phyloP scores from a whole-genome alignment of 148 eudicot species.

The Chenopodium album region DNA sequence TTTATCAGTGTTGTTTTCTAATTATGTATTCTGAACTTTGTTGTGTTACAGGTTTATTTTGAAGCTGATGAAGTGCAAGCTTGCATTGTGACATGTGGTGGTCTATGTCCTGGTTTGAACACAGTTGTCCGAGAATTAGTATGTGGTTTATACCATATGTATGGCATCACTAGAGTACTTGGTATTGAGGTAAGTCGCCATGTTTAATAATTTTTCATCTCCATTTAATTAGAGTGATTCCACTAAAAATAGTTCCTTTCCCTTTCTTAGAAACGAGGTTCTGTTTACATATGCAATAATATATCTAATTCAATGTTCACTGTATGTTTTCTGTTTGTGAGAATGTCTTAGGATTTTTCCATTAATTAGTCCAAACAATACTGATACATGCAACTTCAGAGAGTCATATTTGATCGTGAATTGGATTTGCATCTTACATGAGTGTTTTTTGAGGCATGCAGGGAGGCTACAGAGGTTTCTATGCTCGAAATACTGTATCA shows the following conservation, averaged over 20 bases:
- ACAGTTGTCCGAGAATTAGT: constrained; percentile 54
- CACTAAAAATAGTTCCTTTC: background rate
- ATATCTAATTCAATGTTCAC: background rate
- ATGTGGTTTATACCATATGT: constrained; percentile 52
- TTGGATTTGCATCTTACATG: background rate
- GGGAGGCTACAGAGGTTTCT: constrained; percentile 94
- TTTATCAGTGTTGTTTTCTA: background rate
- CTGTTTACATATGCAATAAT: background rate
- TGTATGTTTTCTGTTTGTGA: background rate
- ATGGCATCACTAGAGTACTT: constrained; percentile 44
- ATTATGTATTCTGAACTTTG: background rate
- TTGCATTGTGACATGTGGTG: constrained; percentile 59
- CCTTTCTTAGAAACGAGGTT: background rate
- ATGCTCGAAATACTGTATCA: constrained; percentile 72
- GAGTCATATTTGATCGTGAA: background rate
- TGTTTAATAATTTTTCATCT: background rate
- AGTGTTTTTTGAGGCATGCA: constrained; percentile 22
- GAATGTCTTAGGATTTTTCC: background rate
- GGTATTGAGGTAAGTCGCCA: constrained; percentile 49
- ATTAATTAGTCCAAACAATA: background rate
- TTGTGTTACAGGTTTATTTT: constrained; percentile 44
- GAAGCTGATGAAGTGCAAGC: constrained; percentile 50
- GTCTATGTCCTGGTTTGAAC: constrained; percentile 55
- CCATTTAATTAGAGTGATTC: background rate
- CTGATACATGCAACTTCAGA: background rate